phyloP scores from a whole-genome alignment of 192 early-diverging fungal genomes.

The Linnemannia hyalina region DNA sequence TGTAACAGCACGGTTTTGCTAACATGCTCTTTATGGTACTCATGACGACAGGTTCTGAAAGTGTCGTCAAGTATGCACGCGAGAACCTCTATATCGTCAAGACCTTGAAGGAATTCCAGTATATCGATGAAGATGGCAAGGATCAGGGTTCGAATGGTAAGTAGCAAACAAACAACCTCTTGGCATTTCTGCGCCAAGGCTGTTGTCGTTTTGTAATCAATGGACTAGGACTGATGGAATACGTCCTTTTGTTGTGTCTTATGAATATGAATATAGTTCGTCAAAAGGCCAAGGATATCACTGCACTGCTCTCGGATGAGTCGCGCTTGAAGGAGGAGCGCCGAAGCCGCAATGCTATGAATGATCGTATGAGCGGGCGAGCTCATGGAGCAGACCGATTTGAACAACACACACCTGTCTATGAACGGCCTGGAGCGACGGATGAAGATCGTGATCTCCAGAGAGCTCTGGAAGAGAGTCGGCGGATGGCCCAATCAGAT shows the following conservation, averaged over 20 bases:
- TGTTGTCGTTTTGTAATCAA: background rate
- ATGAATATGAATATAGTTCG: constrained; percentile 72
- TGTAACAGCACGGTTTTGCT: constrained; percentile 5
- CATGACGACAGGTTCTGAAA: constrained; percentile 77
- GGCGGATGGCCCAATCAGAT: constrained; percentile 65
- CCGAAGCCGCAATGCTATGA: constrained; percentile 72
- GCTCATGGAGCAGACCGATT: constrained; percentile 37
- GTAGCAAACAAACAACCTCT: background rate
- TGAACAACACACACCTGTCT: constrained; percentile 31
- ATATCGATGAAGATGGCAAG: constrained; percentile 90
- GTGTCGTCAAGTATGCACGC: constrained; percentile 87
- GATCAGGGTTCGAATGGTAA: constrained; percentile 94
- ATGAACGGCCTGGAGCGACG: constrained; percentile 59
- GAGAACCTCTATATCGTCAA: constrained; percentile 95
- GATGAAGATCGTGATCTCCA: constrained; percentile 89
- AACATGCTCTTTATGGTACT: background rate
- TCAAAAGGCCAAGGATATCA: constrained; percentile 93
- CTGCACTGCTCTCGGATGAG: constrained; percentile 84
- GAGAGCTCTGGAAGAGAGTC: constrained; percentile 88
- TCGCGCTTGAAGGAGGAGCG: constrained; percentile 82
- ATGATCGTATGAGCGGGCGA: constrained; percentile 69
- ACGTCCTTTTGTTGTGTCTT: background rate
- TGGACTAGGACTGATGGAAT: background rate
- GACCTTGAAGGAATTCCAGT: constrained; percentile 97
- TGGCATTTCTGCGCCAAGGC: background rate